A percentile compares a stretch with the other conserved stretches of the same genome.
These are phyloP conservation scores for Fibroporia radiculosa DNA, from an alignment of 768 basidiomycete genomes.

Conservation along the genomic window DNA sequence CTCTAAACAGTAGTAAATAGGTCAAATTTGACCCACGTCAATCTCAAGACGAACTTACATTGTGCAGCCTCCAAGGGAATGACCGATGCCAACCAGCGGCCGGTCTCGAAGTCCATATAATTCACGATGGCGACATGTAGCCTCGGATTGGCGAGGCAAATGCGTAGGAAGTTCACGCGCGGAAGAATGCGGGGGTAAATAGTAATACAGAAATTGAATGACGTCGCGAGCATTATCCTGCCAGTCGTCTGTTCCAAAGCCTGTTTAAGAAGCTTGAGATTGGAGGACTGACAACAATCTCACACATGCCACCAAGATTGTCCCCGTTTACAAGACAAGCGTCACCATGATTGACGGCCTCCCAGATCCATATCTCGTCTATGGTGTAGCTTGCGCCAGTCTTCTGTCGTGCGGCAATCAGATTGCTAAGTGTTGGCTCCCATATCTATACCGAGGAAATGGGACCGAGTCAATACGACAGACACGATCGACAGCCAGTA, in stretches of 20 bases:
- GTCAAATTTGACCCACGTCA: no score
- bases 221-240: conserved; percentile 71
- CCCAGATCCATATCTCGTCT: conserved; percentile 77
- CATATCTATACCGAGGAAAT: conserved; percentile 50
- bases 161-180: conserved; percentile 38
- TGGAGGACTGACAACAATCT: conserved; percentile 26
- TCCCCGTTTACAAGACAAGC: conserved; percentile 62
- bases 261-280: not conserved
- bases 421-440: conserved; percentile 54
- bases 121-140: conserved; percentile 52
- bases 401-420: conserved; percentile 36
- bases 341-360: conserved; percentile 82
- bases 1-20: no score
- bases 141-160: conserved; percentile 39
- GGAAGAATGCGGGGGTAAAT: conserved; percentile 40
- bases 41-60: conserved; percentile 56
- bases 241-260: conserved; percentile 14
- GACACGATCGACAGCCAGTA: not conserved
- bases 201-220: conserved; percentile 62
- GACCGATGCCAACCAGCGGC: conserved; percentile 62
- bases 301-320: conserved; percentile 51
- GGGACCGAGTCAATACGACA: not conserved
- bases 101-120: conserved; percentile 42
- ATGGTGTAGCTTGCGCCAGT: conserved; percentile 28
- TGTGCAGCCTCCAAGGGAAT: conserved; percentile 79